Evolutionary conservation across 1,139 yeast genomes (phyloP).

Genomic region (Yamadazyma epiphylla): DNA sequence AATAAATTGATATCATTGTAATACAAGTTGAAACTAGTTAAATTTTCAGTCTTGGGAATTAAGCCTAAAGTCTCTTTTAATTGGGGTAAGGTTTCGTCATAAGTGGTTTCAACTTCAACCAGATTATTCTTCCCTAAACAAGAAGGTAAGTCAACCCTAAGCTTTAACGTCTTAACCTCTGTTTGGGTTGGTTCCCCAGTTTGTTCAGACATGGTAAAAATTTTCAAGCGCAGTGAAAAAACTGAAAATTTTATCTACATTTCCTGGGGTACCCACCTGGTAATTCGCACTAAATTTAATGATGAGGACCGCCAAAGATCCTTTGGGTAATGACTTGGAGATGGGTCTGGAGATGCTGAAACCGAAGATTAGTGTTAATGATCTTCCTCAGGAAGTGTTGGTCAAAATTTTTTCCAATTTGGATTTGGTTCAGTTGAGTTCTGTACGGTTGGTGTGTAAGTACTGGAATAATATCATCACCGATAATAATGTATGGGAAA

Average conservation of each 20-base stretch:
- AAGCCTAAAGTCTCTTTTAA: conserved; percentile 55
- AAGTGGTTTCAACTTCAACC: conserved; percentile 18
- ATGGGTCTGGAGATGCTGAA: background rate
- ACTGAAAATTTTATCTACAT: background rate
- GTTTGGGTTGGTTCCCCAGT: no score
- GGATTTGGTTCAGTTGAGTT: conserved; percentile 51
- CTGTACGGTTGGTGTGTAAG: conserved; percentile 50
- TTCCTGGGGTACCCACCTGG: background rate
- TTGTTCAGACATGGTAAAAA: conserved; percentile 1
- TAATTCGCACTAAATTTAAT: background rate
- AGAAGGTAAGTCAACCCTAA: conserved; percentile 26
- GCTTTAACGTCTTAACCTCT: conserved; percentile 4
- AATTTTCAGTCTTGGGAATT: conserved; percentile 52
- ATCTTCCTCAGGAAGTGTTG: conserved; percentile 57
- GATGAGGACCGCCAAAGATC: background rate
- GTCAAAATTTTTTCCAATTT: conserved; percentile 53
- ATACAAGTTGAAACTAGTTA: conserved; percentile 56
- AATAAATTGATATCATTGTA: conserved; percentile 33
- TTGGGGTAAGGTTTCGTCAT: conserved; percentile 52
- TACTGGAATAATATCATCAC: conserved; percentile 49
- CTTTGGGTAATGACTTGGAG: conserved; percentile 10
- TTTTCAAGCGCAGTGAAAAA: background rate
- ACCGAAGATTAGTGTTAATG: conserved; percentile 18
- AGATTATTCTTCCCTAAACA: conserved; percentile 17
- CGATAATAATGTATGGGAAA: conserved; percentile 61